A percentile compares a stretch with the other conserved stretches of the same genome.
Evolutionary conservation across 164 flowering plant species (phyloP).

Genomic region (Protea cynaroides): DNA sequence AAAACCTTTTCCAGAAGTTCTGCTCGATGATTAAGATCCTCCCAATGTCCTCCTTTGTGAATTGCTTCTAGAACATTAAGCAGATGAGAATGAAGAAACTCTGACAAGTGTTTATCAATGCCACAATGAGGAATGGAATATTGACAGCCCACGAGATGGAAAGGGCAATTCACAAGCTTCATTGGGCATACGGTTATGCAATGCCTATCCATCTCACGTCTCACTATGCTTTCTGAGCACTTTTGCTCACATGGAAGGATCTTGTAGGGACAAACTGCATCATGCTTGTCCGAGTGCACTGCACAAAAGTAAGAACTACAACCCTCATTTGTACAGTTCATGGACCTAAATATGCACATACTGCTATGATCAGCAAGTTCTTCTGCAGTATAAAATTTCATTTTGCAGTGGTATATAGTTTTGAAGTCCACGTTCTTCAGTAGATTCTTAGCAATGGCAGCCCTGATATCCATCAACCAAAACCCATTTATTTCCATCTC

Average conservation of each 20-base stretch:
- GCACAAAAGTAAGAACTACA: too few relatives aligned
- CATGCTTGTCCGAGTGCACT: too few relatives aligned
- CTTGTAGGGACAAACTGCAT: too few relatives aligned
- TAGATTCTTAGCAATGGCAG: background rate
- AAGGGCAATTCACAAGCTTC: background rate
- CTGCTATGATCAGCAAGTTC: too few relatives aligned
- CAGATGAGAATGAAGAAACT: slow-evolving; percentile 2
- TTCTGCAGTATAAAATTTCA: background rate
- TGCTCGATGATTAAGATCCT: too few relatives aligned
- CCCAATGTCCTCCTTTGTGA: background rate
- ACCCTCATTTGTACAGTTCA: too few relatives aligned
- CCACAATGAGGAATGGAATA: background rate
- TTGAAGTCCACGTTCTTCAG: background rate
- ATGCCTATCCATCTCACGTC: too few relatives aligned
- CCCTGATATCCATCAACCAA: background rate
- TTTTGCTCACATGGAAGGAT: too few relatives aligned
- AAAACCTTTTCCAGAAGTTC: too few relatives aligned
- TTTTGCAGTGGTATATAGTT: background rate
- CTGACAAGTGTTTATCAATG: background rate
- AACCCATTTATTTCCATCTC: background rate
- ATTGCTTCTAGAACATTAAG: background rate
- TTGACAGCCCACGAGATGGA: background rate
- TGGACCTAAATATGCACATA: too few relatives aligned
- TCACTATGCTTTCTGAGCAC: too few relatives aligned
- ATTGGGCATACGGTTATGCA: too few relatives aligned